Percentiles rank a stretch among this genome's conserved stretches.
Conservation (phyloP, 2,329 filamentous ascomycete species). For the Clarireedia hainanense region DNA sequence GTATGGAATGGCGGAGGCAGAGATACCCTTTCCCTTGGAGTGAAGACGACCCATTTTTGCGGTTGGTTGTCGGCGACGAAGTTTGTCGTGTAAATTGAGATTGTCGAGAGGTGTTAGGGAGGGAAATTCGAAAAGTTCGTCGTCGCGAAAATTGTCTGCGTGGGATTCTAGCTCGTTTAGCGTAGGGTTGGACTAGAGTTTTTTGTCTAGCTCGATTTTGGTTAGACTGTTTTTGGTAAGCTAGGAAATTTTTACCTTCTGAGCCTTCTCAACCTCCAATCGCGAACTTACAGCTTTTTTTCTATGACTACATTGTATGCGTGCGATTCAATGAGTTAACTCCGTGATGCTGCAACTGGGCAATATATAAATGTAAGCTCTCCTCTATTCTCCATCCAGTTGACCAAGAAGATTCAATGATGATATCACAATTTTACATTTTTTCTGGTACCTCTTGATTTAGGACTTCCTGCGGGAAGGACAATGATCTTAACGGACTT, state of each 20-base stretch:
- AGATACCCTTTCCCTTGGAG: constrained; percentile 99
- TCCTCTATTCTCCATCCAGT: not conserved
- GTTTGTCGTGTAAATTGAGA: constrained; percentile 7
- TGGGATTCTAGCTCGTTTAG: constrained; percentile 5
- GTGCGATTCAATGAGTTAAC: no score
- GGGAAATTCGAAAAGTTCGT: constrained; percentile 1
- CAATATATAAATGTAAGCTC: not conserved
- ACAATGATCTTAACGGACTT: constrained; percentile 82
- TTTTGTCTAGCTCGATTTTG: not conserved
- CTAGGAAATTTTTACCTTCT: constrained; percentile 1
- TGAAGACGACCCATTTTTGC: constrained; percentile 90
- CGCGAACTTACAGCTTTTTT: not conserved
- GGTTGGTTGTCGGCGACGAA: constrained; percentile 23
- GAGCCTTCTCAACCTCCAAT: not conserved
- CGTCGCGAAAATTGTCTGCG: constrained; percentile 2
- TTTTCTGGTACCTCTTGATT: constrained; percentile 99
- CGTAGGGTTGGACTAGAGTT: not conserved
- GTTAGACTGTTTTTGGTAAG: not conserved
- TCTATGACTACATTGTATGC: not conserved
- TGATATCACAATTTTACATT: constrained; percentile 58
- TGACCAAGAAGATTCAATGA: constrained; percentile 42
- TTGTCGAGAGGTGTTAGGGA: constrained; percentile 9
- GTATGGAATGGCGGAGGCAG: constrained; percentile 91
- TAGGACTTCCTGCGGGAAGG: constrained; percentile 52
- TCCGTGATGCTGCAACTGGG: not conserved